phyloP scores from a whole-genome alignment of 352 stramenopile species.

The Lagenidium sp. region DNA sequence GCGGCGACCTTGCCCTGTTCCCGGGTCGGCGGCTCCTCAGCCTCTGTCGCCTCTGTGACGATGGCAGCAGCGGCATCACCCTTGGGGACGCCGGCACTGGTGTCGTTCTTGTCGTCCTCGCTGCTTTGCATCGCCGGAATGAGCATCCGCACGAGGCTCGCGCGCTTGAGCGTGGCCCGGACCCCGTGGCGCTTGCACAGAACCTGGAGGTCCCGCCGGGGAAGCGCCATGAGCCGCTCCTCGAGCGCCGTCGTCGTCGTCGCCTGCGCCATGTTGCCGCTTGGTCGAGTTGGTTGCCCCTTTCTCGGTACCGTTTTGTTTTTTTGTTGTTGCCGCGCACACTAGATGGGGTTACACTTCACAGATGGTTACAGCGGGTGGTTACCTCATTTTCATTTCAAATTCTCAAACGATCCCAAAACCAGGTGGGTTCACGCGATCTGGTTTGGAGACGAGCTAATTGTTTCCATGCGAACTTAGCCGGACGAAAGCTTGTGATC shows the following conservation, averaged over 20 bases:
- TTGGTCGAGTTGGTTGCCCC: not conserved
- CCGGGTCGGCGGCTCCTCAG: no score
- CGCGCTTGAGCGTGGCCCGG: conserved; percentile 15
- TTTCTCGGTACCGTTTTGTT: not conserved
- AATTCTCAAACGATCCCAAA: not conserved
- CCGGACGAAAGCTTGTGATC: no score
- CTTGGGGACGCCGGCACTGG: not conserved
- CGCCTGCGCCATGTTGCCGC: no score
- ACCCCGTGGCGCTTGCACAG: conserved; percentile 16
- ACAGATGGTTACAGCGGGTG: no score
- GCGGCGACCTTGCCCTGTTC: not conserved
- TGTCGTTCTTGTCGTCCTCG: not conserved
- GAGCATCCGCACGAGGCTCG: conserved; percentile 12
- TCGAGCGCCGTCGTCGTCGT: conserved; percentile 8
- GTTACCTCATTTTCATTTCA: no score
- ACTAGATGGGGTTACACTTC: no score
- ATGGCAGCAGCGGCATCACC: not conserved
- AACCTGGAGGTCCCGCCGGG: conserved; percentile 11
- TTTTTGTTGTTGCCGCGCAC: not conserved
- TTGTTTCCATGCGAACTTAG: no score
- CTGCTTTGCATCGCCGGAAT: not conserved
- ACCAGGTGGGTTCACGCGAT: no score
- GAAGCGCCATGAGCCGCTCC: conserved; percentile 6
- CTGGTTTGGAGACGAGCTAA: no score
- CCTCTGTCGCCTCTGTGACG: not conserved